Evolutionary conservation across 2,329 filamentous ascomycete genomes (phyloP), one percentile per base, ranked within the genome.

Genomic region (Phyllosticta citribraziliensis): DNA sequence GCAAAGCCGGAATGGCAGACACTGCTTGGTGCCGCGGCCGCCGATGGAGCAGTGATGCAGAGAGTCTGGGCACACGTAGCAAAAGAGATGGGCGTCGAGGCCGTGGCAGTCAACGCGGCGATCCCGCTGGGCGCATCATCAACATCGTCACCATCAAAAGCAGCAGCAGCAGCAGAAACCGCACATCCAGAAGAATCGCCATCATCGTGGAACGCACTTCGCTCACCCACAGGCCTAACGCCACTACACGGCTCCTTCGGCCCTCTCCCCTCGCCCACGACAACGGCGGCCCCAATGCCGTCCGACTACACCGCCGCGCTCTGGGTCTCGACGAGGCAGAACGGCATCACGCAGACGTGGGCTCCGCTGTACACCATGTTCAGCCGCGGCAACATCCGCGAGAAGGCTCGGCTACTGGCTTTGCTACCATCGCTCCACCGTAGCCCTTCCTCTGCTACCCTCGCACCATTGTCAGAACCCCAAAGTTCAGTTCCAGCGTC

Each of bases 281-380:
- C 58, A 52, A 60, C 9, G 58, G 69, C 67, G 5, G 60, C 66
- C 10, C 75, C 74, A 1, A 64, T 69, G 0, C 11, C 50, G 1
- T 2, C 68, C 1, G 87, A 93, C 68, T 88, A 95, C 62, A 71
- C 78, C 0, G 62, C 71, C 1, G 87, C 91, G 0, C 84, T 96
- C 64, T 97, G 93, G 93, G 88, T 88, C 0, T 82, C 80, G 12
- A 86, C 88, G 4, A 84, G 81, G 58, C 91, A 96, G 71, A 80
- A 83, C 62, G 88, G 87, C 2, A 88, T 97, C 62, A 75, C 78
- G 40, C 93, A 97, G 76, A 86, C 82, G 1, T 97, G 92, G 92
- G 88, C 91, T 0, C 93, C 93, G 14, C 75, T 86, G 0, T 92
- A 91, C 80, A 96, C 91, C 25, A 97, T 97, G 92, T 97, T 97